These are phyloP conservation scores for Aspergillus tamarii DNA, from an alignment of 2,329 filamentous ascomycete species.

Conservation along the genomic window DNA sequence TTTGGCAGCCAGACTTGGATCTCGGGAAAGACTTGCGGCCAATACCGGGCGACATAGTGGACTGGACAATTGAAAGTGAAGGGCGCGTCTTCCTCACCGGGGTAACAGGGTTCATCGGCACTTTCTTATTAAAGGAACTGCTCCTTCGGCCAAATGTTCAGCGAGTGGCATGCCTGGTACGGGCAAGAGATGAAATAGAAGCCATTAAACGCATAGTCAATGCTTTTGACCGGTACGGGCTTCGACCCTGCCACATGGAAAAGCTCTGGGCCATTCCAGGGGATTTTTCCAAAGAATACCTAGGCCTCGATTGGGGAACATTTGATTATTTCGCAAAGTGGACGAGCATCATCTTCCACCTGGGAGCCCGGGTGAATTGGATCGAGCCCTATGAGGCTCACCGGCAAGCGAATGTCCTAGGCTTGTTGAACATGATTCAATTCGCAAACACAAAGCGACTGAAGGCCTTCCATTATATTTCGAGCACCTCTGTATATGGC, in stretches of 20 bases:
- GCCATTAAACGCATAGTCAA: not conserved
- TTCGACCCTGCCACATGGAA: not conserved
- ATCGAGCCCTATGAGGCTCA: conserved; percentile 12
- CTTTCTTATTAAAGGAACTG: not conserved
- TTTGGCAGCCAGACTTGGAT: conserved; percentile 24
- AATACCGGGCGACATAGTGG: not conserved
- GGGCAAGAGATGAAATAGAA: not conserved
- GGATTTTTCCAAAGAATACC: not conserved
- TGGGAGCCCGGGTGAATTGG: conserved; percentile 12
- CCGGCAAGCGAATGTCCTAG: conserved; percentile 7
- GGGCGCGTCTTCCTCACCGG: not conserved
- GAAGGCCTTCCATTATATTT: conserved; percentile 17
- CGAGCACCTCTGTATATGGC: conserved; percentile 15
- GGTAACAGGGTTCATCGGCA: not conserved
- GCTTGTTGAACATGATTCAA: conserved; percentile 7
- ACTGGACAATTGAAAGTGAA: conserved; percentile 3
- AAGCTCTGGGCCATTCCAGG: conserved; percentile 1
- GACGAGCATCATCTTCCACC: conserved; percentile 15
- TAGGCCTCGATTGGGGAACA: not conserved
- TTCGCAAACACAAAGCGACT: conserved; percentile 11
- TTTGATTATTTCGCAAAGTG: conserved; percentile 1
- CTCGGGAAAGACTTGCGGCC: conserved; percentile 11
- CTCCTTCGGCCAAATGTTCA: not conserved
- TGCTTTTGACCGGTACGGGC: not conserved
- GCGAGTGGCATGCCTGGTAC: not conserved